A percentile compares a stretch with the other conserved stretches of the same genome.
These are phyloP conservation scores for Epicoccum sorghinum DNA, from an alignment of 2,329 filamentous ascomycete species.

Conservation along the genomic window DNA sequence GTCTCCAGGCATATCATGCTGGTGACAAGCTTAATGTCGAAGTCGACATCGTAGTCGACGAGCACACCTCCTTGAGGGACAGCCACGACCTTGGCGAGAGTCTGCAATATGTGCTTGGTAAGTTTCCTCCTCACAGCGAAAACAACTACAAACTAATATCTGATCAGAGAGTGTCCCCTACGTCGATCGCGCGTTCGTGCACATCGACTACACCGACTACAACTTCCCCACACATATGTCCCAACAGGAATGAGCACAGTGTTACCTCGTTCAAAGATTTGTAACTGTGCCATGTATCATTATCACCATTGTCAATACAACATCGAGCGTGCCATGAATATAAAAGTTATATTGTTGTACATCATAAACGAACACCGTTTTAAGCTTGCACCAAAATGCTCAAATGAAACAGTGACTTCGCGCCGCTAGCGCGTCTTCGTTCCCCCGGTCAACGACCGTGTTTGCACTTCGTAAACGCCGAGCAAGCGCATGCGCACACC, in stretches of 20 bases:
- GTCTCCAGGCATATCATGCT: constrained; percentile 81
- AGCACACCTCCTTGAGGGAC: constrained; percentile 75
- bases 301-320: not conserved
- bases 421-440: constrained; percentile 6
- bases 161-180: constrained; percentile 71
- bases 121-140: constrained; percentile 10
- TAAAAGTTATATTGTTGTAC: no score
- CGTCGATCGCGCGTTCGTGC: constrained; percentile 64
- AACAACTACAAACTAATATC: constrained; percentile 14
- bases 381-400: no score
- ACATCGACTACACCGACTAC: constrained; percentile 58
- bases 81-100: constrained; percentile 81
- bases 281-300: not conserved
- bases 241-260: constrained; percentile 47
- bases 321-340: no score
- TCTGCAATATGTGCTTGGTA: constrained; percentile 77
- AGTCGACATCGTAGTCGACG: constrained; percentile 83
- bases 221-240: constrained; percentile 59
- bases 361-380: no score
- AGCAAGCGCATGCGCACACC: constrained; percentile 8
- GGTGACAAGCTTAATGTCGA: constrained; percentile 85
- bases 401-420: no score
- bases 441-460: constrained; percentile 9
- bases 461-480: constrained; percentile 10
- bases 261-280: not conserved